Evolutionary conservation across 1,139 yeast species (phyloP).

Genomic region (Magnusiomyces tetraspermus): DNA sequence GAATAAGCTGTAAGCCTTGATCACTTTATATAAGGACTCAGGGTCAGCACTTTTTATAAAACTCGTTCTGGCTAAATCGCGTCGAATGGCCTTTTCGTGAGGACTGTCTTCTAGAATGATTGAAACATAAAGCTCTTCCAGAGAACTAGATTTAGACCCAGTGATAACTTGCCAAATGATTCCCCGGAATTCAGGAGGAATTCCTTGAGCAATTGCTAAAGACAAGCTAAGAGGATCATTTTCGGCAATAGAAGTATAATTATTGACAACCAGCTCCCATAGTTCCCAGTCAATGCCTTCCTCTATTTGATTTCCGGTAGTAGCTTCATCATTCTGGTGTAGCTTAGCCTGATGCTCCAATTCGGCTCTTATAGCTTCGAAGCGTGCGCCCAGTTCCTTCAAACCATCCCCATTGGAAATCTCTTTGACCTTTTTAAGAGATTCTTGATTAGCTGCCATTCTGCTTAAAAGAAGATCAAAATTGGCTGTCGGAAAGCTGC

Average conservation of each 20-base stretch:
- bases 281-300: constrained; percentile 43
- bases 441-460: constrained; percentile 41
- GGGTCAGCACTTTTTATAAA: constrained; percentile 48
- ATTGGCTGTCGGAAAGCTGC: constrained; percentile 28
- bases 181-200: constrained; percentile 79
- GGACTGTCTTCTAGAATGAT: constrained; percentile 46
- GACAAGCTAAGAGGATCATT: constrained; percentile 52
- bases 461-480: constrained; percentile 42
- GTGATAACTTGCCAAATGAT: constrained; percentile 87
- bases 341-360: constrained; percentile 11
- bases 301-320: not conserved
- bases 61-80: constrained; percentile 79
- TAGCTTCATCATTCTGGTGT: not conserved
- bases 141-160: constrained; percentile 60
- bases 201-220: constrained; percentile 57
- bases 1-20: constrained; percentile 74
- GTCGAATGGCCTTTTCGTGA: constrained; percentile 66
- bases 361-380: constrained; percentile 36
- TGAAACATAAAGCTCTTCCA: constrained; percentile 58
- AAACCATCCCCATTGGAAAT: constrained; percentile 1
- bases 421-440: constrained; percentile 39
- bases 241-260: constrained; percentile 58
- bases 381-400: constrained; percentile 29
- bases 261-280: constrained; percentile 75
- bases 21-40: constrained; percentile 59